Evolutionary conservation across 2,329 filamentous ascomycete species (phyloP), one percentile per base, ranked within the genome.

Genomic region (Taxawa tesnikishii): DNA sequence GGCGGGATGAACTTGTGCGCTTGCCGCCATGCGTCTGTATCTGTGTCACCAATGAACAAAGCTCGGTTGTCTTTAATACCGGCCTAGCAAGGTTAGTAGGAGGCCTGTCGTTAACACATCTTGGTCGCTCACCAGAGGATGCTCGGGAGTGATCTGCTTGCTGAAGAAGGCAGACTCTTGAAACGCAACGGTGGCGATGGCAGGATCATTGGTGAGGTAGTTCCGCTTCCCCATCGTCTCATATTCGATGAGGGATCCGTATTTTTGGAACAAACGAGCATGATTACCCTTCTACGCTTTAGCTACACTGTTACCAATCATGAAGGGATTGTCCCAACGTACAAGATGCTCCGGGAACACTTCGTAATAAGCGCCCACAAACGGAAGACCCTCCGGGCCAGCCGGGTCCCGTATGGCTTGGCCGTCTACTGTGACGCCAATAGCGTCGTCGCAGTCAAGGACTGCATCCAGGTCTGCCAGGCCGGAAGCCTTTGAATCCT

Each of bases 1-100:
- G 73, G 71, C 0, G 73, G 70, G 1, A 77, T 41, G 49, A 75
- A 78, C 46, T 77, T 78, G 56, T 77, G 74, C 0, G 67, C 63
- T 0, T 62, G 33, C 26, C 46, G 53, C 65, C 65, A 73, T 33
- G 63, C 58, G 11, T 62, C 55, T 0, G 61, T 65, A 13, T 68
- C 58, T 1, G 68, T 72, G 42, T 73, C 68, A 4, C 41, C 42
- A 4, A 53, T 28, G 37, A 56, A 56, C 16, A 44, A 45, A 5
- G 51, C 51, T 13, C 42, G 37, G 5, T 49, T 37, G 14, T 51
- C 38, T 34, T 49, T 56, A 41, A 55, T 51, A 3, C 43, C 45
- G n/a, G n/a, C n/a, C n/a, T n/a, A n/a, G n/a, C n/a, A n/a, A n/a
- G n/a, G n/a, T n/a, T n/a, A n/a, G n/a, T n/a, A n/a, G n/a, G n/a